Conservation (phyloP, 2,329 filamentous ascomycete species). For the Gaeumannomyces tritici region DNA sequence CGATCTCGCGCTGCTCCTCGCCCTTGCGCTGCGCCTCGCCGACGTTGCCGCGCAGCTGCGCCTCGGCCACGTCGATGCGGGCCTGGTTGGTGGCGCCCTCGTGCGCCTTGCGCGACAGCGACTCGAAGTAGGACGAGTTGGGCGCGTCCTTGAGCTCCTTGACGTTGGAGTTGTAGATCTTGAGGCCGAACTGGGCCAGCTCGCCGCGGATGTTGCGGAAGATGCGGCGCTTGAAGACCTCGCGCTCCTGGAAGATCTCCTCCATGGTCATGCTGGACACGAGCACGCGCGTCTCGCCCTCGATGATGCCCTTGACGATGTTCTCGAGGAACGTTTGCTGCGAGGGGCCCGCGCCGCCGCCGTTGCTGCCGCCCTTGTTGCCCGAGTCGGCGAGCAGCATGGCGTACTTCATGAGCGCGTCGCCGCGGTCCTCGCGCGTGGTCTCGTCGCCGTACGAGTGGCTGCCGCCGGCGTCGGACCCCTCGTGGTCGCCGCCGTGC, state of each 20-base stretch:
- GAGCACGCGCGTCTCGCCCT: slow-evolving; percentile 76
- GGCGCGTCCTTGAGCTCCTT: slow-evolving; percentile 81
- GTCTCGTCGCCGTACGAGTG: slow-evolving; percentile 13
- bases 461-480: neutral
- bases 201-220: slow-evolving; percentile 70
- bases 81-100: slow-evolving; percentile 79
- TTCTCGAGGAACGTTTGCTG: slow-evolving; percentile 58
- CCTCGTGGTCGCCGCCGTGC: neutral
- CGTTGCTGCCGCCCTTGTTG: slow-evolving; percentile 22
- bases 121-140: slow-evolving; percentile 74
- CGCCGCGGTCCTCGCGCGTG: slow-evolving; percentile 37
- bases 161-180: slow-evolving; percentile 65
- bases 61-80: slow-evolving; percentile 54
- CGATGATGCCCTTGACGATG: slow-evolving; percentile 84
- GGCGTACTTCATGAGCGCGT: slow-evolving; percentile 71
- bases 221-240: slow-evolving; percentile 50
- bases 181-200: slow-evolving; percentile 69
- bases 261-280: slow-evolving; percentile 90
- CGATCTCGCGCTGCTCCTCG: slow-evolving; percentile 74
- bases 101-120: slow-evolving; percentile 72
- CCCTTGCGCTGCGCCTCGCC: slow-evolving; percentile 72
- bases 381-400: slow-evolving; percentile 60
- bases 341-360: slow-evolving; percentile 16
- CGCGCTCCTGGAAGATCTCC: slow-evolving; percentile 47
- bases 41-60: slow-evolving; percentile 57